Percentiles rank a stretch among this genome's conserved stretches.
Conservation (phyloP, 805 yeast species). For the Candida tibetensis region DNA sequence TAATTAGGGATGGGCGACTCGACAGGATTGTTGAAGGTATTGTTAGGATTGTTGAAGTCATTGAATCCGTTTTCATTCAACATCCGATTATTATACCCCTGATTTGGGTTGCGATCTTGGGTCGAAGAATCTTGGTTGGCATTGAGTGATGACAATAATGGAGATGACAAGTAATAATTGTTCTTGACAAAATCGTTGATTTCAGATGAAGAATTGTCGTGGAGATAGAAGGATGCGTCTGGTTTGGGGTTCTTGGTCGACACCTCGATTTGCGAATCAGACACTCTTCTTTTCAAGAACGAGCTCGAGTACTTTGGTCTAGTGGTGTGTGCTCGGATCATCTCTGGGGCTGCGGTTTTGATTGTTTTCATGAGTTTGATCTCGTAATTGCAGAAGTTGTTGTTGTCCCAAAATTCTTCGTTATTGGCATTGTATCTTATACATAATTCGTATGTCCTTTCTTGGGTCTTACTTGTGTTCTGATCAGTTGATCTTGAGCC, state of each 20-base stretch:
- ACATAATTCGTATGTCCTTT: conserved; percentile 46
- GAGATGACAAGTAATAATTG: conserved; percentile 36
- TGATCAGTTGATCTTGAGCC: conserved; percentile 5
- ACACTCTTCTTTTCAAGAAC: conserved; percentile 31
- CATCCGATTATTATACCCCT: no score
- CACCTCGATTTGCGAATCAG: conserved; percentile 23
- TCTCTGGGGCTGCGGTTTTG: conserved; percentile 2
- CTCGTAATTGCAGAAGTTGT: conserved; percentile 55
- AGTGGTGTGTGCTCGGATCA: conserved; percentile 17
- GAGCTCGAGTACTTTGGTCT: conserved; percentile 41
- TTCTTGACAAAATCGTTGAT: conserved; percentile 31
- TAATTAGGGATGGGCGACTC: conserved; percentile 1
- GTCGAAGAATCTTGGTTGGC: background rate
- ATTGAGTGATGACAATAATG: conserved; percentile 25
- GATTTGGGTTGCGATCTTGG: background rate
- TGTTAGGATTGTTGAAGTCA: background rate
- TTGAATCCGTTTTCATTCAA: background rate
- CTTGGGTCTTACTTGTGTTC: conserved; percentile 11
- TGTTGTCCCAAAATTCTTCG: conserved; percentile 77
- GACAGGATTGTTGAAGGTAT: background rate
- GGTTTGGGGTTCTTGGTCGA: conserved; percentile 7
- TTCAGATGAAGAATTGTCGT: conserved; percentile 13
- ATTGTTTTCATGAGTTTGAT: conserved; percentile 39
- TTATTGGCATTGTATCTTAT: conserved; percentile 50
- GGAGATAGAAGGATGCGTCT: conserved; percentile 6